phyloP scores from a whole-genome alignment of 257 asterid genomes.

The Solanum ahanhuiri region DNA sequence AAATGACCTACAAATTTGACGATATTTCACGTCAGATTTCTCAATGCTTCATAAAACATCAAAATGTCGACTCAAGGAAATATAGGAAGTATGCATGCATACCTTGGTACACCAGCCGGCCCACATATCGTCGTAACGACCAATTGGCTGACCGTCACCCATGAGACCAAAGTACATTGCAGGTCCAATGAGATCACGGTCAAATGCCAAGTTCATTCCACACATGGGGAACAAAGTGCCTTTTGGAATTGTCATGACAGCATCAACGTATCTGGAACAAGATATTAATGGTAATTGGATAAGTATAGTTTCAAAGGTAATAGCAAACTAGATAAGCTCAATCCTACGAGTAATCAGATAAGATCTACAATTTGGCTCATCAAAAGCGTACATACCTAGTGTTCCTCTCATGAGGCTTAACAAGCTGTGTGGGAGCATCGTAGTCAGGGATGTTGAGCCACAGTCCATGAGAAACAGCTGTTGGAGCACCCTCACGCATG shows the following conservation, averaged over 20 bases:
- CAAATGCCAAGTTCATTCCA: conserved; percentile 67
- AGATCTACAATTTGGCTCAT: not conserved
- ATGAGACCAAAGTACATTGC: conserved; percentile 93
- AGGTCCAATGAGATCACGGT: conserved; percentile 75
- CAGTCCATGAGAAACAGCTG: conserved; percentile 72
- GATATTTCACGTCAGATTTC: not conserved
- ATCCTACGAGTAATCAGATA: not conserved
- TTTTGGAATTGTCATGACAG: conserved; percentile 74
- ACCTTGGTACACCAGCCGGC: conserved; percentile 92
- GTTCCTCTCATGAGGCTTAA: conserved; percentile 78
- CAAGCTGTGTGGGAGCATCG: conserved; percentile 84
- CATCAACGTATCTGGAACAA: conserved; percentile 58
- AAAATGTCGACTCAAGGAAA: not conserved
- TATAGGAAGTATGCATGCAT: not conserved
- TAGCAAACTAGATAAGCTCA: not conserved
- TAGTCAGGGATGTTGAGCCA: conserved; percentile 86
- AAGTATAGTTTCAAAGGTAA: not conserved
- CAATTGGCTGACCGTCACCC: conserved; percentile 91
- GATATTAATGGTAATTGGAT: not conserved
- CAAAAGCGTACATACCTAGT: conserved; percentile 24
- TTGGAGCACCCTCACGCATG: conserved; percentile 60
- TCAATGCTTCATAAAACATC: not conserved
- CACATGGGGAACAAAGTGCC: conserved; percentile 76
- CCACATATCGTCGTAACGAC: conserved; percentile 88
- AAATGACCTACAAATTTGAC: conserved; percentile 35